Conservation (phyloP, 768 basidiomycete genomes). For the Lyophyllum atratum region DNA sequence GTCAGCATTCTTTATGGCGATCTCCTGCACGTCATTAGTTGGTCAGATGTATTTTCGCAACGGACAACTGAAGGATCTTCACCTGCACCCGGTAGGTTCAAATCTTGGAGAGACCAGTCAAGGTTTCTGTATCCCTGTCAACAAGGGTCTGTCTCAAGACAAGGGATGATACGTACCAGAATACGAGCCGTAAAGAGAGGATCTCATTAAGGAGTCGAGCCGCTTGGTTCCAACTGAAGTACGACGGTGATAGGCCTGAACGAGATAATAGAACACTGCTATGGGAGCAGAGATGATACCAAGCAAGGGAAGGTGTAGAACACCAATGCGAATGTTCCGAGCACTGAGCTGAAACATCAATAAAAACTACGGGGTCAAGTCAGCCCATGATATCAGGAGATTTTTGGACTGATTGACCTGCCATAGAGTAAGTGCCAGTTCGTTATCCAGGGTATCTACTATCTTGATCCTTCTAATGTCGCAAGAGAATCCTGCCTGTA, state of each 20-base stretch:
- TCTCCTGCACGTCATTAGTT: slow-evolving; percentile 30
- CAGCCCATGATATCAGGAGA: neutral
- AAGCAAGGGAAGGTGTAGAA: slow-evolving; percentile 69
- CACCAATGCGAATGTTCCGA: slow-evolving; percentile 62
- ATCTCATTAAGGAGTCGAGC: slow-evolving; percentile 62
- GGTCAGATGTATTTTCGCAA: no score
- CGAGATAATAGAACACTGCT: slow-evolving; percentile 50
- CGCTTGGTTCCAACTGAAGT: slow-evolving; percentile 68
- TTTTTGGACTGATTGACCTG: slow-evolving; percentile 47
- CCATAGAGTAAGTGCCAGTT: slow-evolving; percentile 47
- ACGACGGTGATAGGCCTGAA: slow-evolving; percentile 57
- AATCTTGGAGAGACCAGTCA: slow-evolving; percentile 66
- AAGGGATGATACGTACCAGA: slow-evolving; percentile 45
- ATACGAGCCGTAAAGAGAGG: slow-evolving; percentile 56
- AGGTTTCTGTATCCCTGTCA: slow-evolving; percentile 42
- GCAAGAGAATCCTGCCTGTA: slow-evolving; percentile 57
- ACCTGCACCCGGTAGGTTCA: slow-evolving; percentile 61
- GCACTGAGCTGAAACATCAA: slow-evolving; percentile 41
- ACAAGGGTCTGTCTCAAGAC: neutral
- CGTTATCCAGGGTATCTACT: slow-evolving; percentile 54
- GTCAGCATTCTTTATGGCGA: slow-evolving; percentile 52
- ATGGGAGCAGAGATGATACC: slow-evolving; percentile 65
- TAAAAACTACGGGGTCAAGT: slow-evolving; percentile 35
- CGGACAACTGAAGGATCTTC: slow-evolving; percentile 3
- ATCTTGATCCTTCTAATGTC: slow-evolving; percentile 66